Evolutionary conservation across 2,329 filamentous ascomycete species (phyloP), one percentile per base, ranked within the genome.

Genomic region (Alternaria dauci): DNA sequence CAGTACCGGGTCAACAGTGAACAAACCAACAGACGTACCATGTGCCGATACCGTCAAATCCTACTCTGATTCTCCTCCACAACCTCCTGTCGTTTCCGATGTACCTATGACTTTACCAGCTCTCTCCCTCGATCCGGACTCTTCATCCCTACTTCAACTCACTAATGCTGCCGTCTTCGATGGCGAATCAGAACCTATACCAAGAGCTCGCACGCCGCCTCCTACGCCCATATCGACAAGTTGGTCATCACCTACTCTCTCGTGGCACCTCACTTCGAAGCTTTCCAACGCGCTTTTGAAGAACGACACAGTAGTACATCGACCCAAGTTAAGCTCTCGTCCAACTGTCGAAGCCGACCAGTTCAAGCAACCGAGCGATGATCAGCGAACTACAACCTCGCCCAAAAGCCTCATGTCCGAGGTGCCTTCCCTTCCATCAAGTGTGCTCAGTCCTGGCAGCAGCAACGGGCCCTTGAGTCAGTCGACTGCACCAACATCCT

Each of bases 401-500:
- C 55, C 56, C 12, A 59, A 65, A 25, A 50, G 58, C 20, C 50
- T 55, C 2, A 63, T 68, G 44, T 62, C 62, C 6, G 66, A 74
- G 26, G 59, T 68, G 0, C 52, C 68, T 2, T 72, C 70, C 8
- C 58, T 71, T 18, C 70, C 71, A 9, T 76, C 75, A 8, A 77
- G 74, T 28, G 56, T 71, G 4, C 56, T 67, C 18, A 67, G 73
- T 34, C 58, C 58, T 18, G 47, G 39, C 9, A 75, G 74, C 46
- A 76, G 75, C 46, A 68, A 69, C 28, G 67, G 59, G 5, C 71
- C 66, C 0, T 47, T 71, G 2, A 75, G 72, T 41, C 71, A 73
- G 53, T 77, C 74, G 5, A 78, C 76, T 34, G 75, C 75, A 26
- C 74, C 76, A 16, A 77, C 76, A 1, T 78, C 76, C 1, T 16